Base-by-base conservation (phyloP, 139 green algal genomes). In the Dunaliella primolecta region DNA sequence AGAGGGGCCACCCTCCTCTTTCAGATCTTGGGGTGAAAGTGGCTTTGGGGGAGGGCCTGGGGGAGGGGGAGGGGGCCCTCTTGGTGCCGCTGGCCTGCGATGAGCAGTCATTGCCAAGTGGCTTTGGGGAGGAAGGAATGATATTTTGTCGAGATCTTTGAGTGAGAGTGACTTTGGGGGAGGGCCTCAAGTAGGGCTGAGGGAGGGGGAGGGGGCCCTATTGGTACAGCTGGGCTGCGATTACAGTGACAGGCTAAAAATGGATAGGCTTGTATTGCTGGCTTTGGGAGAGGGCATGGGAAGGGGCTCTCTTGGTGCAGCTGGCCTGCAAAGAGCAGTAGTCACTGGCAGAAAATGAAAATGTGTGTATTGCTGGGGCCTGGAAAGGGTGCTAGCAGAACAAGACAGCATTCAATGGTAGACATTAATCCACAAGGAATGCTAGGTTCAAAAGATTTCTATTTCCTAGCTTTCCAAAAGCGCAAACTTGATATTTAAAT, bases 11-110 rank as follows among this genome's bases (percentile, higher is more conserved):
- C n/a, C 82, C 3, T 80, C 37, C 1, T 55, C 76, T 7, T 85
- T 36, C 36, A 88, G 82, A 81, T 87, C 78, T 64, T 81, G 56
- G 72, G 36, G 87, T 83, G 90, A 46, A 7, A 89, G 83, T 2
- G 94, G 83, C 38, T 46, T 46, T n/a, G 83, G 83, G 11, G 83
- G 83, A 2, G 83, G 83, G 30, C 83, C 83, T 1, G 83, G 91
- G 24, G 91, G 90, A 32, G 92, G 91, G 11, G 93, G 93, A 30
- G 92, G 92, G 2, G 93, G 91, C n/a, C 86, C 81, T 20, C 84
- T 38, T 23, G n/a, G 25, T 32, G 86, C 75, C 11, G 80, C 81
- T 80, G 81, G 88, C 86, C 21, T 92, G 89, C 21, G 93, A 85
- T 23, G 87, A 38, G 0, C 83, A 36, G 7, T 75, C 36, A 0